phyloP scores from a whole-genome alignment of 2,329 filamentous ascomycete genomes.

The Ceratocystis destructans region DNA sequence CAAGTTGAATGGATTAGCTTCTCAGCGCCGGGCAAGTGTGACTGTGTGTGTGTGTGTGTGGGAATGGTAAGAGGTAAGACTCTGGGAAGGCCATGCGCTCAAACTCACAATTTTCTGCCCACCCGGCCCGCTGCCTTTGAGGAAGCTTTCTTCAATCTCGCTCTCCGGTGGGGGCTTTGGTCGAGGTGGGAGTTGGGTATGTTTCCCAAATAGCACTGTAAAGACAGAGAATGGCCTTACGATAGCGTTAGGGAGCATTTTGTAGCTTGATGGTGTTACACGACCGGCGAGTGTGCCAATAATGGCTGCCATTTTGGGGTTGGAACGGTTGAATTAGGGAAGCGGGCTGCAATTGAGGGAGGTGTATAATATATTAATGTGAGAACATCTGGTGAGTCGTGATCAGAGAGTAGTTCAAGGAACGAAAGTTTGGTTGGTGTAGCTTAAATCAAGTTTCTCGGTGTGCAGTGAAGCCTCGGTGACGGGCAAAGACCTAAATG shows the following conservation, averaged over 20 bases:
- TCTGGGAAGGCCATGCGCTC: background rate
- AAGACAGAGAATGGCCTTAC: background rate
- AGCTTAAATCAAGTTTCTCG: background rate
- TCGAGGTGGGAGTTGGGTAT: constrained; percentile 59
- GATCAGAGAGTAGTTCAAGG: background rate
- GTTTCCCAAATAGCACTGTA: background rate
- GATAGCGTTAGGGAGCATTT: constrained; percentile 20
- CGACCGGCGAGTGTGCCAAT: background rate
- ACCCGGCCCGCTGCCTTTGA: constrained; percentile 84
- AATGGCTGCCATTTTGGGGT: background rate
- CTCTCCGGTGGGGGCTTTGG: constrained; percentile 57
- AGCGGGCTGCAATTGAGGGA: background rate
- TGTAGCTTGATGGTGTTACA: background rate
- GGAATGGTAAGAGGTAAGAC: background rate
- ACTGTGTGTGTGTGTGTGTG: background rate
- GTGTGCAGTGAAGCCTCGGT: background rate
- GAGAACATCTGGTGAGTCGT: background rate
- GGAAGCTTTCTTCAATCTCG: constrained; percentile 71
- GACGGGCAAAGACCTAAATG: background rate
- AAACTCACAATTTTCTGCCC: constrained; percentile 77
- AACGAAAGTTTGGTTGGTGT: background rate
- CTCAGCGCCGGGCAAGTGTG: background rate
- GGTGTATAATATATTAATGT: too few species aligned
- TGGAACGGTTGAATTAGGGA: background rate
- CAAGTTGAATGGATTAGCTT: background rate